Evolutionary conservation across 371 early-diverging fungal species (phyloP), one percentile per base, ranked within the genome.

Genomic region (Syncephalastrum sp.): DNA sequence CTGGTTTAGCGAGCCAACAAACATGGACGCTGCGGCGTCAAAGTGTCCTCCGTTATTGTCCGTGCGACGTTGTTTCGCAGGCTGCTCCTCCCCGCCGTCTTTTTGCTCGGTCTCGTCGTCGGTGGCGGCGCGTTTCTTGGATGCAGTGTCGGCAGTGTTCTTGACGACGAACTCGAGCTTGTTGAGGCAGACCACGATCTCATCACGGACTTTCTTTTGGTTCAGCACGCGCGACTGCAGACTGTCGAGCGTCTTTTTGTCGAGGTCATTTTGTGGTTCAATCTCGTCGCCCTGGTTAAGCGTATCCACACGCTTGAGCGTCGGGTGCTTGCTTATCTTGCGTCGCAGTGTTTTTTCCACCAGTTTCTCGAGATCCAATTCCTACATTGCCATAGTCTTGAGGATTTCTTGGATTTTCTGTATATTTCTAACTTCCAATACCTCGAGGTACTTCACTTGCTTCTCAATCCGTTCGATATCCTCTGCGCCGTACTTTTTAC

Each of bases 281-380:
- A 33, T 33, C 8, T 33, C 38, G 38, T 33, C 38, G 38, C 38
- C 38, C 38, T 33, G 38, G 38, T 33, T 33, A 10, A 33, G 38
- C 38, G 38, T 33, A 33, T 33, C 38, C 10, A 33, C 38, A 12
- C 38, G 42, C 27, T 70, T 72, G 1, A 78, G 51, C 46, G 56
- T 52, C 14, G 46, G 15, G n/a, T 69, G 56, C 51, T 72, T 72
- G 48, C 47, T 33, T 3, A 78, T 54, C 33, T 65, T 72, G 42
- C 44, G 65, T 49, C 70, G 60, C 14, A 73, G 38, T 24, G 71
- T 60, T 42, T 63, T 69, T 23, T 68, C 66, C 4, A 63, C 67
- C 13, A 78, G 60, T n/a, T 42, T 7, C n/a, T 70, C 75, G 19
- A 78, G 49, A 42, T 77, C 67, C n/a, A 77, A 13, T 13, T 41